Evolutionary conservation across 2,329 filamentous ascomycete genomes (phyloP).

Genomic region (Fusarium pseudonygamai): DNA sequence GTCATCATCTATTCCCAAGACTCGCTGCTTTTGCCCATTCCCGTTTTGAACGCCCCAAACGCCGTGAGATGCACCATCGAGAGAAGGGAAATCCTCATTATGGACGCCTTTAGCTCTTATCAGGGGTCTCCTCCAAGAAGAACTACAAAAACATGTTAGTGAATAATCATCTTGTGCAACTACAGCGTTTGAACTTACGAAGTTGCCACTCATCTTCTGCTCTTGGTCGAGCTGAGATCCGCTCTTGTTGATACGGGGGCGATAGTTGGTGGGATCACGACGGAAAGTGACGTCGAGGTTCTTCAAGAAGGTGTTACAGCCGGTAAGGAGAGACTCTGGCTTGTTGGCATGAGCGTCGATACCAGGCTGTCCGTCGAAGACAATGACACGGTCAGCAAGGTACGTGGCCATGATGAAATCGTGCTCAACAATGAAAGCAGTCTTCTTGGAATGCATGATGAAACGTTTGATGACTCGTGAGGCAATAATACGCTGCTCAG

Average conservation of each 20-base stretch:
- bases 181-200: slow-evolving; percentile 65
- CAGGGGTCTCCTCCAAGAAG: slow-evolving; percentile 84
- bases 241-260: slow-evolving; percentile 98
- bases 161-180: not conserved
- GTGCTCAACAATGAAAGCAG: slow-evolving; percentile 98
- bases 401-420: slow-evolving; percentile 96
- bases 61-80: slow-evolving; percentile 51
- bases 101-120: slow-evolving; percentile 62
- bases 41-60: slow-evolving; percentile 64
- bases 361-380: slow-evolving; percentile 95
- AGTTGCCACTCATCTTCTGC: slow-evolving; percentile 94
- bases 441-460: slow-evolving; percentile 99
- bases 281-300: slow-evolving; percentile 98
- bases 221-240: slow-evolving; percentile 97
- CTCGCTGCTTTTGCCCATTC: slow-evolving; percentile 44
- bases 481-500: slow-evolving; percentile 98
- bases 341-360: slow-evolving; percentile 86
- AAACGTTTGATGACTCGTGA: slow-evolving; percentile 98
- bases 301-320: slow-evolving; percentile 96
- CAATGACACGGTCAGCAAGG: slow-evolving; percentile 91
- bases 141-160: slow-evolving; percentile 64
- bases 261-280: slow-evolving; percentile 94
- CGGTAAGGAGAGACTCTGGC: slow-evolving; percentile 91
- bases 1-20: slow-evolving; percentile 54
- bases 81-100: slow-evolving; percentile 46